Evolutionary conservation across 441 rosid species (phyloP), one percentile per base, ranked within the genome.

Genomic region (Gossypium schwendimanii): DNA sequence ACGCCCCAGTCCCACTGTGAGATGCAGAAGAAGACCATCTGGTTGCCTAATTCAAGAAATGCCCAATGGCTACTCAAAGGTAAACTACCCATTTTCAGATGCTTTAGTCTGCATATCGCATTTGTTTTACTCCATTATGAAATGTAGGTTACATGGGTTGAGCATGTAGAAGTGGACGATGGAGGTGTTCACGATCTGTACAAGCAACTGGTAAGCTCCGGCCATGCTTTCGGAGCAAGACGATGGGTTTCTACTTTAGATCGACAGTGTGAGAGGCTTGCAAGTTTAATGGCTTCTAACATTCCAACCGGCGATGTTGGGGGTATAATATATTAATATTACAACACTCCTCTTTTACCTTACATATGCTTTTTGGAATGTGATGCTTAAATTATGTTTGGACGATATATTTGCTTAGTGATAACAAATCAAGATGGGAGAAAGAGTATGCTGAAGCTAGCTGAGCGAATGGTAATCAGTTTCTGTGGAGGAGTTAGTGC

Each of bases 81-180:
- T 95, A 21, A 17, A 26, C 33, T 18, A 15, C 10, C 10, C 41
- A 44, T 44, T 8, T 8, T 47, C 14, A n/a, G 5, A 24, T 24
- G 21, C 49, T 66, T 66, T 17, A 8, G 36, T 47, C 64, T n/a
- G 6, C 10, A 55, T 55, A 55, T 62, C 12, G 3, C 17, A 11
- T 52, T 69, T 69, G 24, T 70, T 39, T 28, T 6, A 10, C 11
- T 53, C 36, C 15, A 17, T 54, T 31, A 45, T 49, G 17, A 3
- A 49, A 45, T 28, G 9, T 53, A 95, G 99, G 94, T 95, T n/a
- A 93, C 85, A 2, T 96, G 99, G 99, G 82, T 96, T 45, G 99
- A 96, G 73, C 88, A 93, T 79, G 89, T 91, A 26, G 99, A 93
- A 75, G 93, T 86, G 53, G 93, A 91, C 62, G 96, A 89, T 59